phyloP scores from a whole-genome alignment of 1,284 basidiomycete species.

The Anthracocystis panici-leucophaei region DNA sequence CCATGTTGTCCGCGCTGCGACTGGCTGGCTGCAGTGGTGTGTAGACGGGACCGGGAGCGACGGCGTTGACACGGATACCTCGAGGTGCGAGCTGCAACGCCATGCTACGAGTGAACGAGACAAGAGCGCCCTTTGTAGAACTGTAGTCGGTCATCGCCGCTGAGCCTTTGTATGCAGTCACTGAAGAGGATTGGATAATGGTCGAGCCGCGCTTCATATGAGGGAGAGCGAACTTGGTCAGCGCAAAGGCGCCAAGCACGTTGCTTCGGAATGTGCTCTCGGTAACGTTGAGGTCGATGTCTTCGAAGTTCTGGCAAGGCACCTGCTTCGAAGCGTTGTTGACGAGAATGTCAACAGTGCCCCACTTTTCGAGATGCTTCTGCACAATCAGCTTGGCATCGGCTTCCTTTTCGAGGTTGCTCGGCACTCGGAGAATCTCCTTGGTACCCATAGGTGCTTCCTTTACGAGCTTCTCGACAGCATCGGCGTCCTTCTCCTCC shows the following conservation, averaged over 20 bases:
- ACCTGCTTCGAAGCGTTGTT: constrained; percentile 79
- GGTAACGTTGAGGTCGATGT: constrained; percentile 49
- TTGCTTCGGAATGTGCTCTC: constrained; percentile 59
- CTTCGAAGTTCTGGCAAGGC: constrained; percentile 66
- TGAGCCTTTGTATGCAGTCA: constrained; percentile 75
- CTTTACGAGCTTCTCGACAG: constrained; percentile 45
- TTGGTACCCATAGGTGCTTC: constrained; percentile 58
- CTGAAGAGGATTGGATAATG: constrained; percentile 78
- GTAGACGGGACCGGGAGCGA: constrained; percentile 74
- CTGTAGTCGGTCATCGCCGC: constrained; percentile 73
- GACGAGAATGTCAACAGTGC: constrained; percentile 69
- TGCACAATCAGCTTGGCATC: constrained; percentile 72
- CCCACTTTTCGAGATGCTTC: constrained; percentile 72
- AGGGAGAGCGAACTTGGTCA: constrained; percentile 72
- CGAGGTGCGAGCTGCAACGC: constrained; percentile 75
- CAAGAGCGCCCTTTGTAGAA: constrained; percentile 72
- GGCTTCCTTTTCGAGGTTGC: constrained; percentile 71
- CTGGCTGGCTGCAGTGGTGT: constrained; percentile 71
- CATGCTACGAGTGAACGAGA: constrained; percentile 74
- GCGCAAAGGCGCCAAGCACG: constrained; percentile 51
- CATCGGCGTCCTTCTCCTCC: constrained; percentile 74
- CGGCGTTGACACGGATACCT: constrained; percentile 75
- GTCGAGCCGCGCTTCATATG: constrained; percentile 76
- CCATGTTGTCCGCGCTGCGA: constrained; percentile 53
- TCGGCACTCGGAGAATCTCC: constrained; percentile 72